These are phyloP conservation scores for Mucor plumbeus DNA, from an alignment of 371 early-diverging fungal species.

Conservation along the genomic window DNA sequence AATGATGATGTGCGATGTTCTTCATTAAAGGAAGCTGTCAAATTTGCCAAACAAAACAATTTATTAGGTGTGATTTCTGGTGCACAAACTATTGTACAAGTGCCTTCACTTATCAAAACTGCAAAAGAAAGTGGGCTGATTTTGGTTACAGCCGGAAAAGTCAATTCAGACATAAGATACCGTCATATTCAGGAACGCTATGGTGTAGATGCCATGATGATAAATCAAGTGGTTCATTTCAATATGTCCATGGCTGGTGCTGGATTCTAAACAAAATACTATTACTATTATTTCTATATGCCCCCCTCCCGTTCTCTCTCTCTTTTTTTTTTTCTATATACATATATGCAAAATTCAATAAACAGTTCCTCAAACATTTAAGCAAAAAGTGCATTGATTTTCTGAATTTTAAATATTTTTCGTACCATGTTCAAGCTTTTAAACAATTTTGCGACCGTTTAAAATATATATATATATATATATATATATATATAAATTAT, in stretches of 20 bases:
- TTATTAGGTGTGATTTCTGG: conserved; percentile 89
- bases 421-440: too few relatives aligned
- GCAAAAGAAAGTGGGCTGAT: conserved; percentile 92
- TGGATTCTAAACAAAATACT: conserved; percentile 35
- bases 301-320: too few relatives aligned
- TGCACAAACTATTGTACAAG: conserved; percentile 86
- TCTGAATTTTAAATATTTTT: too few relatives aligned
- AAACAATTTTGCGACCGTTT: too few relatives aligned
- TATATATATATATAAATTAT: too few relatives aligned
- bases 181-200: conserved; percentile 74
- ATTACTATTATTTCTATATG: too few relatives aligned
- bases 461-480: too few relatives aligned
- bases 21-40: conserved; percentile 74
- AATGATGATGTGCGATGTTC: conserved; percentile 50
- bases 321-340: too few relatives aligned
- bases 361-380: too few relatives aligned
- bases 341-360: too few relatives aligned
- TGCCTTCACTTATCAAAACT: conserved; percentile 84
- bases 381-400: too few relatives aligned
- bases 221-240: conserved; percentile 57
- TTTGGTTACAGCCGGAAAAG: conserved; percentile 82
- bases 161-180: conserved; percentile 65
- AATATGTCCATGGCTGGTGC: conserved; percentile 57
- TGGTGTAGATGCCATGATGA: conserved; percentile 88
- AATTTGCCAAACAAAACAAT: conserved; percentile 76